Percentiles rank a stretch among this genome's conserved stretches.
These are phyloP conservation scores for Dicorynia guianensis DNA, from an alignment of 306 rosid species.

Conservation along the genomic window DNA sequence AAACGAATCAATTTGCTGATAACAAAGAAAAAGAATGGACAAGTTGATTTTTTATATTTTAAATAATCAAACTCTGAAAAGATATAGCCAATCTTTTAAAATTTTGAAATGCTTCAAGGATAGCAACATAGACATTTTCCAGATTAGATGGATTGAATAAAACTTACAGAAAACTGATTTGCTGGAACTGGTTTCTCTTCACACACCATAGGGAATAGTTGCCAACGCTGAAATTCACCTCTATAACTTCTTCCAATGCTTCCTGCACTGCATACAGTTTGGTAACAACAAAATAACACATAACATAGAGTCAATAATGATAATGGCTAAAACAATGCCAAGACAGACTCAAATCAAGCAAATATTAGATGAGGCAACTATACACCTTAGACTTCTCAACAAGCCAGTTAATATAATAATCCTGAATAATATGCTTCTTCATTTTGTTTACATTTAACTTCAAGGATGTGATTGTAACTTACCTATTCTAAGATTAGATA, in stretches of 20 bases:
- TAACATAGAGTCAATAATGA: neutral
- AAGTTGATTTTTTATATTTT: neutral
- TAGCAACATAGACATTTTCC: slow-evolving; percentile 30
- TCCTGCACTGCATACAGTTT: slow-evolving; percentile 69
- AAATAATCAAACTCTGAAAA: slow-evolving; percentile 6
- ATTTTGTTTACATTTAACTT: slow-evolving; percentile 15
- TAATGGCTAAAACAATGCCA: slow-evolving; percentile 17
- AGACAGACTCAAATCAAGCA: slow-evolving; percentile 27
- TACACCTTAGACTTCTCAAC: neutral
- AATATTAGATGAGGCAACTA: slow-evolving; percentile 22
- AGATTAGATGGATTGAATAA: slow-evolving; percentile 33
- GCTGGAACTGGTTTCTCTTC: slow-evolving; percentile 91
- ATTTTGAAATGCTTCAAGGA: slow-evolving; percentile 24
- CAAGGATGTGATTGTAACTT: slow-evolving; percentile 2
- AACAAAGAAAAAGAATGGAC: neutral
- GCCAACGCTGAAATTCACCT: slow-evolving; percentile 97
- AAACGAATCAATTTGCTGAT: slow-evolving; percentile 11
- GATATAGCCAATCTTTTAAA: neutral
- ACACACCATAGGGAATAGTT: slow-evolving; percentile 71
- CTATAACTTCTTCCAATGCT: slow-evolving; percentile 88
- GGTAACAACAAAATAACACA: slow-evolving; percentile 24
- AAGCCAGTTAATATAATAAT: neutral
- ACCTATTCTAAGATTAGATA: neutral
- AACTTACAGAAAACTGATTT: slow-evolving; percentile 90
- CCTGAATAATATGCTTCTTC: neutral